Base-by-base conservation (phyloP, 2,329 filamentous ascomycete genomes). In the Clarireedia hainanense region DNA sequence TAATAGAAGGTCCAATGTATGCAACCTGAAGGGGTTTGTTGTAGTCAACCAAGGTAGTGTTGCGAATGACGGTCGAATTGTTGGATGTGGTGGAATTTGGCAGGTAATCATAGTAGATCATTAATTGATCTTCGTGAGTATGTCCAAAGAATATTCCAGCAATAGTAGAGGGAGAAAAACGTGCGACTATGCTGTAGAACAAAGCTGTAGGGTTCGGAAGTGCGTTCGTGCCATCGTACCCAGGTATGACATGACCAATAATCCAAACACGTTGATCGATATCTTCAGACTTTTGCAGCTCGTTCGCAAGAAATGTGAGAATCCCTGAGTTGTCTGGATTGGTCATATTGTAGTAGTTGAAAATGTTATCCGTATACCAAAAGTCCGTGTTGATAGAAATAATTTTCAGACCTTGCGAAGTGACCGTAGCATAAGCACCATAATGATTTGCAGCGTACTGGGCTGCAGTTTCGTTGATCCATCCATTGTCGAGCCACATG, bases 111-210 rank as follows among this genome's bases (percentile, higher is more conserved):
- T 69, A 69, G 55, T 65, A 69, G 34, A 69, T 62, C 27, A 65
- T 61, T 5, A 70, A 67, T 48, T 70, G 61, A 42, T 69, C 68
- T 17, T 63, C 62, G 57, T 71, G 68, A 2, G 68, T 70, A 56
- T 71, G 68, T 9, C 68, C 67, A 53, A 62, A 70, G 57, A 70
- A 71, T 47, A 68, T 58, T 12, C 63, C 68, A 14, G 65, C 63
- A 17, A 68, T 68, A 1, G 67, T 70, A 7, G 63, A 62, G 23
- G 58, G 53, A 3, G 52, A 57, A 20, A 54, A 63, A 7, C 68
- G 65, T 40, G 64, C 50, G 24, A 67, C 57, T 40, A 67, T 67
- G 2, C 56, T 59, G 47, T 67, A 65, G 50, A 66, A 67, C 3
- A 67, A 55, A 7, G 59, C 65, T 10, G 58, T 64, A 2, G 65